Evolutionary conservation across 2,329 filamentous ascomycete genomes (phyloP).

Genomic region (Cryphonectria naterciae): DNA sequence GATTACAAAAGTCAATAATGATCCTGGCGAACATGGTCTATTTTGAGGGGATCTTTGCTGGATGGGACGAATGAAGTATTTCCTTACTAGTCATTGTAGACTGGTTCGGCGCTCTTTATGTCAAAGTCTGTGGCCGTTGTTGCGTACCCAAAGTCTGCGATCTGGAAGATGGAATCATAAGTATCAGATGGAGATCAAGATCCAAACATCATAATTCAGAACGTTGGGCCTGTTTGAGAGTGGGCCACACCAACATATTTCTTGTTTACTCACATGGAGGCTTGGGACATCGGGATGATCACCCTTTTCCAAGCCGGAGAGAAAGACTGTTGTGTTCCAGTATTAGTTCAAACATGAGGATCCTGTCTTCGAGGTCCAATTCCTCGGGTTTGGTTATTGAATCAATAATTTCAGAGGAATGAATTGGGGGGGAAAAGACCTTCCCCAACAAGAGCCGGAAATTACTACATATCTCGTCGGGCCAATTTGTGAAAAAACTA

Average conservation of each 20-base stretch:
- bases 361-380: neutral
- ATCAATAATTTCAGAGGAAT: neutral
- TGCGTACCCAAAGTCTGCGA: slow-evolving; percentile 5
- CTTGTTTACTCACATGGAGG: neutral
- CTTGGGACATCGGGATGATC: neutral
- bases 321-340: neutral
- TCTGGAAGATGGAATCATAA: neutral
- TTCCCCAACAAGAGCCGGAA: too few relatives aligned
- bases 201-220: neutral
- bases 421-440: too few relatives aligned
- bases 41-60: neutral
- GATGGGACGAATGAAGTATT: too few relatives aligned
- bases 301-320: neutral
- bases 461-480: neutral
- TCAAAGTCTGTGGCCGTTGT: neutral
- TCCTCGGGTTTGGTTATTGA: neutral
- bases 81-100: slow-evolving; percentile 3
- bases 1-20: neutral
- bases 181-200: too few relatives aligned
- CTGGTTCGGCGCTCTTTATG: too few relatives aligned
- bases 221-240: neutral
- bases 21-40: neutral
- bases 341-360: neutral
- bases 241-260: neutral
- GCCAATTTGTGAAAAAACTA: too few relatives aligned